Percentiles rank a stretch among this genome's conserved stretches.
These are phyloP conservation scores for Tuber microsphaerosporum DNA, from an alignment of 495 filamentous ascomycete genomes.

Conservation along the genomic window DNA sequence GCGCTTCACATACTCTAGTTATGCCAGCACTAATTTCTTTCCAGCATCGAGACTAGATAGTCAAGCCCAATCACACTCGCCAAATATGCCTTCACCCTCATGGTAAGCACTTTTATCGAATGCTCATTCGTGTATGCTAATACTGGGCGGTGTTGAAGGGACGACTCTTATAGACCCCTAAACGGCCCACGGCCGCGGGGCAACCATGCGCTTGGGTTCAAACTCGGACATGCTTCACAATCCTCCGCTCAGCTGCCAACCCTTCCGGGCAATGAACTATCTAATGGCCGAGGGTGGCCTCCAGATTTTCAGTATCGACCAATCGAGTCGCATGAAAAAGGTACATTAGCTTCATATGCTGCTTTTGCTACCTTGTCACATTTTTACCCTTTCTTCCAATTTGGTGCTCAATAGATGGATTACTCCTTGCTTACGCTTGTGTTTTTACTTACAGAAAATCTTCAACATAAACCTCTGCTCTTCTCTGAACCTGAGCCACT, in stretches of 20 bases:
- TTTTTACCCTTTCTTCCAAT: background rate
- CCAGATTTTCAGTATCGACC: slow-evolving; percentile 7
- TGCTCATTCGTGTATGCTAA: background rate
- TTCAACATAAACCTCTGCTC: slow-evolving; percentile 1
- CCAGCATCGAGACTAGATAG: background rate
- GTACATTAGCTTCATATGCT: slow-evolving; percentile 12
- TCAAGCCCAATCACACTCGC: background rate
- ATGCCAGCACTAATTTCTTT: background rate
- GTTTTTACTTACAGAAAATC: slow-evolving; percentile 20
- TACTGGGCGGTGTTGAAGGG: background rate
- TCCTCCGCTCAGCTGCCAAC: background rate
- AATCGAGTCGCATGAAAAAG: slow-evolving; percentile 19
- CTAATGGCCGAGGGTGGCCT: background rate
- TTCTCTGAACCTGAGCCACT: background rate
- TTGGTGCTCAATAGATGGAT: background rate
- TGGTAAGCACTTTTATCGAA: background rate
- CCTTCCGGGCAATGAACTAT: background rate
- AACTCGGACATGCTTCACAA: background rate
- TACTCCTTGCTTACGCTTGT: slow-evolving; percentile 15
- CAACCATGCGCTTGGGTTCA: background rate
- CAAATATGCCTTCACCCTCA: background rate
- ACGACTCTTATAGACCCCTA: background rate
- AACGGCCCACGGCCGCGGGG: background rate
- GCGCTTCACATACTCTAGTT: background rate
- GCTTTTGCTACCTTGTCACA: slow-evolving; percentile 5